These are phyloP conservation scores for Alternaria sp. DNA, from an alignment of 2,329 filamentous ascomycete species.

Conservation along the genomic window DNA sequence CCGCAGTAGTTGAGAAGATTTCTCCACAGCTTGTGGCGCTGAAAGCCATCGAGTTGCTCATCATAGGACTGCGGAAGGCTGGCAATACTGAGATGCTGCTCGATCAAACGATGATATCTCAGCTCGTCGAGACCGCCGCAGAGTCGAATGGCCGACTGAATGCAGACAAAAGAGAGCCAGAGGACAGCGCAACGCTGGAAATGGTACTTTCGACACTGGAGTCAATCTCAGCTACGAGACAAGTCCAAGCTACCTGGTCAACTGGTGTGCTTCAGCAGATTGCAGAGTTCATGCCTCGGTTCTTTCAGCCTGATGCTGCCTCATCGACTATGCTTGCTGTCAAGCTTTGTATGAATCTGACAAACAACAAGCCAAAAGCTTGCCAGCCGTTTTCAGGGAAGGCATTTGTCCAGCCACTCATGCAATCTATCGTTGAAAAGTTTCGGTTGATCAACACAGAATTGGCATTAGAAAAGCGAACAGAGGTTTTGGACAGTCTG, in stretches of 20 bases:
- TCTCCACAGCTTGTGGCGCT: constrained; percentile 71
- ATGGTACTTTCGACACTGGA: constrained; percentile 63
- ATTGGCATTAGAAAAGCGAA: constrained; percentile 61
- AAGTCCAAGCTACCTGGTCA: constrained; percentile 48
- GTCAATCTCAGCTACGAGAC: constrained; percentile 56
- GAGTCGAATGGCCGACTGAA: constrained; percentile 27
- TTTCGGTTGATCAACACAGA: constrained; percentile 35
- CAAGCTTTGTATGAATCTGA: constrained; percentile 82
- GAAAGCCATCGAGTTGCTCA: constrained; percentile 67
- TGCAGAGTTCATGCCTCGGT: constrained; percentile 55
- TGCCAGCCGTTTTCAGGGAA: constrained; percentile 71
- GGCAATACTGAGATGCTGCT: constrained; percentile 62
- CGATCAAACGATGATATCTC: constrained; percentile 36
- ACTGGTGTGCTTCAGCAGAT: constrained; percentile 62
- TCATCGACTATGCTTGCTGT: constrained; percentile 60
- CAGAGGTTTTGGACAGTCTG: constrained; percentile 70
- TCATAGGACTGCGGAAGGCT: constrained; percentile 61
- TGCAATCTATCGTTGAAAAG: constrained; percentile 38
- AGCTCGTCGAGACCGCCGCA: constrained; percentile 57
- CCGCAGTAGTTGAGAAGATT: constrained; percentile 59
- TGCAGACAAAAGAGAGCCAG: constrained; percentile 20
- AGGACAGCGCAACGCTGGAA: constrained; percentile 46
- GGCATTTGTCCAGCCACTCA: constrained; percentile 59
- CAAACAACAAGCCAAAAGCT: constrained; percentile 77
- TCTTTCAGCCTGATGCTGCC: constrained; percentile 32